Conservation (phyloP, 2,329 filamentous ascomycete species). For the Penicillium brasilianum region DNA sequence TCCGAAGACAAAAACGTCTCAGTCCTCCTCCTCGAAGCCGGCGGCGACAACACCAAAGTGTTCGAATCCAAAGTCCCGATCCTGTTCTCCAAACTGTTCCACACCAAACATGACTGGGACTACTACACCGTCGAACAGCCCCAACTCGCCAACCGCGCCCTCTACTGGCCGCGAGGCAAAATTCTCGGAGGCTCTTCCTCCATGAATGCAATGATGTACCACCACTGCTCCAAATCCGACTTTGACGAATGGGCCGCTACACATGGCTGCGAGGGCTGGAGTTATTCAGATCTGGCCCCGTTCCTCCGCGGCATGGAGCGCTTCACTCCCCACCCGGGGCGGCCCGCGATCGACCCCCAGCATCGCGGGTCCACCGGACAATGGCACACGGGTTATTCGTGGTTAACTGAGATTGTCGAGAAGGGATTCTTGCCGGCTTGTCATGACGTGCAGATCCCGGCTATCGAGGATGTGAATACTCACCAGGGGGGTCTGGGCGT, state of each 20-base stretch:
- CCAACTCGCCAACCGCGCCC: slow-evolving; percentile 15
- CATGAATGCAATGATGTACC: slow-evolving; percentile 29
- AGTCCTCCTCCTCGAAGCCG: slow-evolving; percentile 27
- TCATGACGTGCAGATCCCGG: slow-evolving; percentile 11
- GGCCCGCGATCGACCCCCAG: slow-evolving; percentile 19
- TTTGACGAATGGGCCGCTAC: slow-evolving; percentile 23
- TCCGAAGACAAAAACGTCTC: slow-evolving; percentile 27
- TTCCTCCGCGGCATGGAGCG: slow-evolving; percentile 48
- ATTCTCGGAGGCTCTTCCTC: slow-evolving; percentile 26
- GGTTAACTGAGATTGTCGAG: slow-evolving; percentile 23
- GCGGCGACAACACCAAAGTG: slow-evolving; percentile 23
- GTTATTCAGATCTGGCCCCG: slow-evolving; percentile 50
- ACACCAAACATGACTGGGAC: slow-evolving; percentile 26
- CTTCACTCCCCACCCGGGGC: slow-evolving; percentile 20
- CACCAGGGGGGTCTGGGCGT: slow-evolving; percentile 17
- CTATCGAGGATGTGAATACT: slow-evolving; percentile 13
- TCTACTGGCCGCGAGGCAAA: slow-evolving; percentile 28
- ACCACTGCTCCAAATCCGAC: slow-evolving; percentile 25
- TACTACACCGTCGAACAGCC: slow-evolving; percentile 28
- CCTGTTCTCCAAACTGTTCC: slow-evolving; percentile 23
- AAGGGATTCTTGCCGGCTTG: slow-evolving; percentile 24
- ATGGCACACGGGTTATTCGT: slow-evolving; percentile 25
- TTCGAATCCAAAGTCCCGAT: slow-evolving; percentile 23
- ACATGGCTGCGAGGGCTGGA: slow-evolving; percentile 41
- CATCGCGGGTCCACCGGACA: slow-evolving; percentile 14